Evolutionary conservation across 495 filamentous ascomycete species (phyloP), one percentile per base, ranked within the genome.

Genomic region (Penicillium taxi): DNA sequence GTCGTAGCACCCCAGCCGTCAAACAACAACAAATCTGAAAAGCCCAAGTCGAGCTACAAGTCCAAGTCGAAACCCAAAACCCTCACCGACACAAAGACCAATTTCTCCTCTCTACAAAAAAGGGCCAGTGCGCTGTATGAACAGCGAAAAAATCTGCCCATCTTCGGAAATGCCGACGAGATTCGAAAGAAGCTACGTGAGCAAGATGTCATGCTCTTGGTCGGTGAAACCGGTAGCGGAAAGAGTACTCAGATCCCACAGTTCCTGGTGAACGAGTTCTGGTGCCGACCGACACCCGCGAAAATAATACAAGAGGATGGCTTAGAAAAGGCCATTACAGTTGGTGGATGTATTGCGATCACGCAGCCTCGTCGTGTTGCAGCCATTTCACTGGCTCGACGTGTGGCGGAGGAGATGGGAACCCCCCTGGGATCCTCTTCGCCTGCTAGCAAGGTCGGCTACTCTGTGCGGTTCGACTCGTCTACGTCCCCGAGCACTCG

Each of bases 221-320:
- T 90, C 15, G 93, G 93, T 60, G 89, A 95, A 50, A 99, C 93
- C 1, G 93, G 93, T 56, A 89, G 82, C 23, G 93, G 93, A 50
- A 99, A 99, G 63, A 88, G 81, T 68, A 99, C 93, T 1, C 93
- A 99, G 56, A 82, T 95, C 8, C 90, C 89, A 0, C 93, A 96
- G 45, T 95, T 94, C 29, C 64, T 99, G 11, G 70, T 80, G 24
- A 65, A 81, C 19, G 84, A 95, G 45, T 59, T 72, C 14, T 96
- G 90, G 85, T 90, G 84, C 53, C 74, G 69, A 32, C 70, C 68
- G 41, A 67, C 63, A 29, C 73, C 56, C 21, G 66, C 75, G 15
- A 72, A 58, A 28, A 51, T 81, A 13, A 48, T 56, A 5, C 38
- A 55, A 21, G 37, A 63, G 26, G 52, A 64, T 37, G 65, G 58